These are phyloP conservation scores for Camellia sinensis DNA, from an alignment of 148 eudicot species.

Conservation along the genomic window DNA sequence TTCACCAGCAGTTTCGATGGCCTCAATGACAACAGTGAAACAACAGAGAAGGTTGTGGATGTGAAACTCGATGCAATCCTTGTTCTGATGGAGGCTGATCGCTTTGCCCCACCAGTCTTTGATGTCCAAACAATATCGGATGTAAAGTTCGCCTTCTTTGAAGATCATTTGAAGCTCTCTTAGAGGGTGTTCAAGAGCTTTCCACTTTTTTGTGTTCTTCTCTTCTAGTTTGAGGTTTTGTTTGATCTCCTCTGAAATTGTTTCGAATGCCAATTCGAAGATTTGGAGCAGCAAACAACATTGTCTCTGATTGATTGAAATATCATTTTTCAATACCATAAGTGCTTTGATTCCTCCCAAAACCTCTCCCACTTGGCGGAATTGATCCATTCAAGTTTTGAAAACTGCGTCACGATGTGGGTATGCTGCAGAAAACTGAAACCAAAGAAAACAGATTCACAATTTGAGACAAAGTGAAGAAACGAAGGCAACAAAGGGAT, in stretches of 20 bases:
- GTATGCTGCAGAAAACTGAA: not conserved
- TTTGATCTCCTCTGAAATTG: slow-evolving; percentile 52
- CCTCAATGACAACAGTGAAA: slow-evolving; percentile 52
- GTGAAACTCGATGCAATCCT: slow-evolving; percentile 53
- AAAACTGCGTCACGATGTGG: not conserved
- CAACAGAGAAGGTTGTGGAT: slow-evolving; percentile 51
- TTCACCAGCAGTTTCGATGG: slow-evolving; percentile 60
- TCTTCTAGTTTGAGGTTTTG: slow-evolving; percentile 58
- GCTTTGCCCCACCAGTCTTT: slow-evolving; percentile 63
- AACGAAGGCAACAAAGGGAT: not conserved
- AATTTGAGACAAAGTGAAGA: not conserved
- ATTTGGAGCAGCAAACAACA: slow-evolving; percentile 49
- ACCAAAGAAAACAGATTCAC: not conserved
- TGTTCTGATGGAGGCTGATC: slow-evolving; percentile 38
- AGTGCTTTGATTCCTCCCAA: slow-evolving; percentile 61
- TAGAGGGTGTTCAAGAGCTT: slow-evolving; percentile 52
- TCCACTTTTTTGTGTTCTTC: slow-evolving; percentile 68
- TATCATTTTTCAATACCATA: slow-evolving; percentile 46
- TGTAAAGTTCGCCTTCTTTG: slow-evolving; percentile 62
- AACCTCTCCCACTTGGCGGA: slow-evolving; percentile 66
- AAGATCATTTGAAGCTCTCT: slow-evolving; percentile 54
- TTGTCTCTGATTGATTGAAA: slow-evolving; percentile 51
- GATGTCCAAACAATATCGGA: slow-evolving; percentile 44
- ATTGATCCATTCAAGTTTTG: slow-evolving; percentile 51
- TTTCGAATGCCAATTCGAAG: slow-evolving; percentile 42